Conservation (phyloP, 108 stramenopile genomes). For the Parietichytrium sp. region DNA sequence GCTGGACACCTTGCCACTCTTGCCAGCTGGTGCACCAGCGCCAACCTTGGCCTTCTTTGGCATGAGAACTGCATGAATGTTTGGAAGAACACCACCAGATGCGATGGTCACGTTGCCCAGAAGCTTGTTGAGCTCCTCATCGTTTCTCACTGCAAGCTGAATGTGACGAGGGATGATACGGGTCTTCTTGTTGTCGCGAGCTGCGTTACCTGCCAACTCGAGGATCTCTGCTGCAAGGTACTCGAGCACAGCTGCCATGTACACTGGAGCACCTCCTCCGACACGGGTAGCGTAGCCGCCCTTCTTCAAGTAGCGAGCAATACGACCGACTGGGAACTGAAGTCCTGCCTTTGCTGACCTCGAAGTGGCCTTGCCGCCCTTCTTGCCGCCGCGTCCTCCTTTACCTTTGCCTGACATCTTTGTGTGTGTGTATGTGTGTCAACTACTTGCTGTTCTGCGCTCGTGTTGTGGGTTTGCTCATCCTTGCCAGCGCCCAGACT, state of each 20-base stretch:
- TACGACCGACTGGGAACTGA: constrained; percentile 94
- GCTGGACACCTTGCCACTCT: constrained; percentile 9
- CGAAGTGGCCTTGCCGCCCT: constrained; percentile 61
- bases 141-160: constrained; percentile 60
- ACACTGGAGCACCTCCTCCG: constrained; percentile 90
- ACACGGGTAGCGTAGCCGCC: constrained; percentile 88
- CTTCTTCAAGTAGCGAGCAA: constrained; percentile 88
- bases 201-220: constrained; percentile 61
- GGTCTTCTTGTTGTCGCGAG: constrained; percentile 59
- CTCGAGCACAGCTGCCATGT: constrained; percentile 77
- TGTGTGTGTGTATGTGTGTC: neutral
- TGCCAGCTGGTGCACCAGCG: too few relatives aligned
- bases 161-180: constrained; percentile 59
- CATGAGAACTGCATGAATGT: constrained; percentile 91
- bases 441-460: neutral
- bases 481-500: too few relatives aligned
- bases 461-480: too few relatives aligned
- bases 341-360: constrained; percentile 87
- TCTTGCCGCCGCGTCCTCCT: constrained; percentile 84
- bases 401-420: constrained; percentile 59
- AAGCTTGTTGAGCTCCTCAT: constrained; percentile 66
- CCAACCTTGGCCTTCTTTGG: constrained; percentile 80
- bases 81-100: constrained; percentile 89
- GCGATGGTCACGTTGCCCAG: constrained; percentile 83
- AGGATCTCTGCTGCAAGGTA: constrained; percentile 51